These are phyloP conservation scores for Suillus occidentalis DNA, from an alignment of 768 basidiomycete species.

Conservation along the genomic window DNA sequence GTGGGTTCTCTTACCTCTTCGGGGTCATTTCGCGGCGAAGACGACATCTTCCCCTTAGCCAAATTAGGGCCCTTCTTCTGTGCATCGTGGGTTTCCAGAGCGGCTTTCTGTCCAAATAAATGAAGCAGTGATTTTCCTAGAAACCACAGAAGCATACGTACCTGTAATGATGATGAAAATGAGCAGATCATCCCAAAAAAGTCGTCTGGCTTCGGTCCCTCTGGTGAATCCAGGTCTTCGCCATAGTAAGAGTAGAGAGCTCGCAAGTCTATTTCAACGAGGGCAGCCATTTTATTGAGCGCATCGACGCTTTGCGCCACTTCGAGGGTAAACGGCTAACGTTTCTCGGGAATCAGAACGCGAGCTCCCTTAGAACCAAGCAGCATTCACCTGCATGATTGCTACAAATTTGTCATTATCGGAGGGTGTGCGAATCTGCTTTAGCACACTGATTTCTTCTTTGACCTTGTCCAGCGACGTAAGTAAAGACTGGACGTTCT, in stretches of 20 bases:
- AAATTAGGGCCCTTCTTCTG: neutral
- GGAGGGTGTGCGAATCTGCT: slow-evolving; percentile 29
- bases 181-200: slow-evolving; percentile 76
- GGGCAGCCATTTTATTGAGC: slow-evolving; percentile 56
- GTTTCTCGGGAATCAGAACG: slow-evolving; percentile 1
- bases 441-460: slow-evolving; percentile 50
- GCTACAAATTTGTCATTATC: slow-evolving; percentile 60
- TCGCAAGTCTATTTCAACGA: slow-evolving; percentile 60
- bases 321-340: slow-evolving; percentile 50
- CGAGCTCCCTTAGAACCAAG: neutral
- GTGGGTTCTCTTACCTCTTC: slow-evolving; percentile 10
- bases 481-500: slow-evolving; percentile 58
- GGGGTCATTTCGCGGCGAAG: neutral
- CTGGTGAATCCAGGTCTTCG: slow-evolving; percentile 62
- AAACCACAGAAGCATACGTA: slow-evolving; percentile 23
- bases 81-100: slow-evolving; percentile 61
- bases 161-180: slow-evolving; percentile 74
- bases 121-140: slow-evolving; percentile 4
- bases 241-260: slow-evolving; percentile 73
- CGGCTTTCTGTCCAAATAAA: slow-evolving; percentile 55
- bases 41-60: neutral
- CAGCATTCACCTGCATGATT: slow-evolving; percentile 63
- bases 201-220: slow-evolving; percentile 75
- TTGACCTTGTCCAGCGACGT: slow-evolving; percentile 57
- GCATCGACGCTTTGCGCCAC: slow-evolving; percentile 59